phyloP scores from a whole-genome alignment of 2,329 filamentous ascomycete species.

The Furcasterigmium sp. region DNA sequence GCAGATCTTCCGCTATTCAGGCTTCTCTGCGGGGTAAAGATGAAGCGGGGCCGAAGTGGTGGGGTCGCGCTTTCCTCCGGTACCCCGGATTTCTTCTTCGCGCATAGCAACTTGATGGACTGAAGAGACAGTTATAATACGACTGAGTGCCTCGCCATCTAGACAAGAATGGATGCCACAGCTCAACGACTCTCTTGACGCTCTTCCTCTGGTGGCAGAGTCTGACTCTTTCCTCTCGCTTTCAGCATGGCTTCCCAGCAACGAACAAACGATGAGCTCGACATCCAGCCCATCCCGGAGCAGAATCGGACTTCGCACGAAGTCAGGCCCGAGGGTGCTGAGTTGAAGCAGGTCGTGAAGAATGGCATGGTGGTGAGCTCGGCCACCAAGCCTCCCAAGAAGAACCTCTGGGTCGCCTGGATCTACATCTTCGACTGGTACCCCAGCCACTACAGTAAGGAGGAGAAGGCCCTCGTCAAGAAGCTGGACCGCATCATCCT shows the following conservation, averaged over 20 bases:
- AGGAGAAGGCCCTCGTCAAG: slow-evolving; percentile 19
- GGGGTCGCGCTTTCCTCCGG: not conserved
- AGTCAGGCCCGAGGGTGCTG: not conserved
- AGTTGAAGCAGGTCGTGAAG: slow-evolving; percentile 4
- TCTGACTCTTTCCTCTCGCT: not conserved
- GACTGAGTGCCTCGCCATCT: not conserved
- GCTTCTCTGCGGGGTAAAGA: too few species aligned
- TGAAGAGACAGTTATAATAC: not conserved
- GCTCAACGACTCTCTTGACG: too few species aligned
- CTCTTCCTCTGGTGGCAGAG: too few species aligned
- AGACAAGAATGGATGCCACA: too few species aligned
- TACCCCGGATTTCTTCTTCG: not conserved
- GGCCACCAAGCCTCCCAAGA: slow-evolving; percentile 11
- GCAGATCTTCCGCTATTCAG: too few species aligned
- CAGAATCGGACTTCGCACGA: not conserved
- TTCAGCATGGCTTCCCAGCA: not conserved
- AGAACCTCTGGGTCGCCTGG: slow-evolving; percentile 16
- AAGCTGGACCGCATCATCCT: slow-evolving; percentile 23
- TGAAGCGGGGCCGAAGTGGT: too few species aligned
- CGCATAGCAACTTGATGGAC: too few species aligned
- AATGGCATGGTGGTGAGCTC: slow-evolving; percentile 18
- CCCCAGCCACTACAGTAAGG: slow-evolving; percentile 21
- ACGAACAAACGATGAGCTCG: not conserved
- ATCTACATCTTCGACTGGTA: slow-evolving; percentile 25
- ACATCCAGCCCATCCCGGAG: not conserved